phyloP scores from a whole-genome alignment of 2,329 filamentous ascomycete genomes.

The Stachybotrys chlorohalonatus region DNA sequence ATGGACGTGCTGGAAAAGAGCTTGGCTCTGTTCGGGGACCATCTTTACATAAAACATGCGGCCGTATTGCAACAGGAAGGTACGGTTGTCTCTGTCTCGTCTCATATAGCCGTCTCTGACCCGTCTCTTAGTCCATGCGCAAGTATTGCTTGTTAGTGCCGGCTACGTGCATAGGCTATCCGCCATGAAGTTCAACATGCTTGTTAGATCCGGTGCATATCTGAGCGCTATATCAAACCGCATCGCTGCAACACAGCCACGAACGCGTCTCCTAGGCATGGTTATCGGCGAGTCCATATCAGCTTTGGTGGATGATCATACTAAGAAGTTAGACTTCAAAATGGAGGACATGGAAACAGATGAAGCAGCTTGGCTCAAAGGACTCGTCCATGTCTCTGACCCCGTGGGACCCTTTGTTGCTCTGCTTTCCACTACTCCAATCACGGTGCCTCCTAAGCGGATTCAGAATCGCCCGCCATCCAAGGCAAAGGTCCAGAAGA shows the following conservation, averaged over 20 bases:
- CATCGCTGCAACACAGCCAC: conserved; percentile 64
- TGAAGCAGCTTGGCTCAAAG: conserved; percentile 69
- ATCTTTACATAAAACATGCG: conserved; percentile 77
- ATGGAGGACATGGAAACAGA: conserved; percentile 66
- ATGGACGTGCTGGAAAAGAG: conserved; percentile 55
- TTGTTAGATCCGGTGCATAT: conserved; percentile 65
- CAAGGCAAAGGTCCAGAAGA: conserved; percentile 4
- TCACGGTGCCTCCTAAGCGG: background rate
- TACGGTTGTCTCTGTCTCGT: conserved; percentile 23
- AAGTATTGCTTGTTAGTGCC: conserved; percentile 67
- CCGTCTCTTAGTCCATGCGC: conserved; percentile 58
- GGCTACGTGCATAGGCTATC: conserved; percentile 64
- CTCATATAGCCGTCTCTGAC: background rate
- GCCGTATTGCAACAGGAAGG: conserved; percentile 85
- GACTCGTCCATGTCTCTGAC: conserved; percentile 55
- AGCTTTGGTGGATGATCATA: conserved; percentile 54
- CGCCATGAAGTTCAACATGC: conserved; percentile 56
- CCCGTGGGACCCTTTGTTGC: conserved; percentile 46
- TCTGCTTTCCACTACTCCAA: conserved; percentile 26
- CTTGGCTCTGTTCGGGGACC: conserved; percentile 70
- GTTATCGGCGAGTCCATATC: conserved; percentile 68
- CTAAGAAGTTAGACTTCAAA: conserved; percentile 72
- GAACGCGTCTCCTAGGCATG: conserved; percentile 80
- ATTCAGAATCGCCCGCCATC: conserved; percentile 1
- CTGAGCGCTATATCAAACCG: conserved; percentile 77